Evolutionary conservation across 345 rosid species (phyloP).

Genomic region (Anacardium occidentale): DNA sequence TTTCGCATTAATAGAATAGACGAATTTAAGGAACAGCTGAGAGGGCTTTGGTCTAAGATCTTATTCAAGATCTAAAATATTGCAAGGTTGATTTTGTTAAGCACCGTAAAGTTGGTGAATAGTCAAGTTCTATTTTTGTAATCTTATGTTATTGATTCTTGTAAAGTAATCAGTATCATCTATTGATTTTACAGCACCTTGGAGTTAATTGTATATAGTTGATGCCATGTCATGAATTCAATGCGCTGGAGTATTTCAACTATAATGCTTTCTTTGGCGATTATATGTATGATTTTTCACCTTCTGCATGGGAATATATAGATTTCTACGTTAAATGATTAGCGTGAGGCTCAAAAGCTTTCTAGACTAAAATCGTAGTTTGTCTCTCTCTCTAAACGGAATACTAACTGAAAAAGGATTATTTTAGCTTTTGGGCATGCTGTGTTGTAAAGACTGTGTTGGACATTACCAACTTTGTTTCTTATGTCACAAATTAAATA

Average conservation of each 20-base stretch:
- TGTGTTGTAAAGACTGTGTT: not conserved
- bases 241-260: slow-evolving; percentile 88
- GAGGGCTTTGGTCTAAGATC: too few relatives aligned
- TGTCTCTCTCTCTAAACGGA: not conserved
- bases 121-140: not conserved
- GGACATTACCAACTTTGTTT: not conserved
- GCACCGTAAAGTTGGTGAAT: too few relatives aligned
- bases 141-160: not conserved
- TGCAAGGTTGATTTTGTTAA: too few relatives aligned
- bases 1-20: too few relatives aligned
- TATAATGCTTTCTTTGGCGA: slow-evolving; percentile 79
- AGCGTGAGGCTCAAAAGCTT: not conserved
- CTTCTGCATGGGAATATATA: not conserved
- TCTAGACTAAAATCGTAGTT: not conserved
- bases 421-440: not conserved
- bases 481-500: not conserved
- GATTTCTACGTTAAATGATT: too few relatives aligned
- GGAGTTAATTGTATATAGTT: slow-evolving; percentile 92
- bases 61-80: slow-evolving; percentile 4
- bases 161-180: slow-evolving; percentile 21
- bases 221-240: slow-evolving; percentile 98
- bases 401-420: not conserved
- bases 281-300: slow-evolving; percentile 55
- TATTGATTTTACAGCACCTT: slow-evolving; percentile 66
- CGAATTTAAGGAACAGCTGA: too few relatives aligned